Conservation (phyloP, 23 red algal genomes). For the Gracilaria vermiculophylla region DNA sequence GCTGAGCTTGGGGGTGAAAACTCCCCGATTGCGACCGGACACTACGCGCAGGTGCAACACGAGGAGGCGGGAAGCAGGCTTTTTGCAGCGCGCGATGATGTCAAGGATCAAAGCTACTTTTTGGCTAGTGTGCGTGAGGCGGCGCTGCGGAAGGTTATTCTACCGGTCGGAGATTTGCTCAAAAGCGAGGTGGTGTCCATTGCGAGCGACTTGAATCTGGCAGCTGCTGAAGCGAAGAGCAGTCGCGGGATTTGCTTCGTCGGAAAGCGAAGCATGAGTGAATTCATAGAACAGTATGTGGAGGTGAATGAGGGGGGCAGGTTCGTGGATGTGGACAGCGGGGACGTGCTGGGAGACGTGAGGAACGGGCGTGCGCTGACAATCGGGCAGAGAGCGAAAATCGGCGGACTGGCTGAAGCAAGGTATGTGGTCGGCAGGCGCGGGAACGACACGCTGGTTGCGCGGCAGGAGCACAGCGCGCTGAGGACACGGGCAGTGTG, state of each 20-base stretch:
- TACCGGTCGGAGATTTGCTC: constrained; percentile 70
- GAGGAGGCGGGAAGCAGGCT: constrained; percentile 1
- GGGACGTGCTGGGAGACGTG: constrained; percentile 23
- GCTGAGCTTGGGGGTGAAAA: neutral
- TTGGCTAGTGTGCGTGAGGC: constrained; percentile 42
- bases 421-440: constrained; percentile 44
- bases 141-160: constrained; percentile 25
- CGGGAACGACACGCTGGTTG: constrained; percentile 23
- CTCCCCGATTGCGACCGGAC: constrained; percentile 67
- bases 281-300: constrained; percentile 50
- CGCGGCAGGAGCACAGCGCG: neutral
- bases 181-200: constrained; percentile 60
- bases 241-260: constrained; percentile 92
- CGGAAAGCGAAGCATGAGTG: constrained; percentile 57
- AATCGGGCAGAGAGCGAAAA: constrained; percentile 66
- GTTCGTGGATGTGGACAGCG: constrained; percentile 54
- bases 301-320: neutral
- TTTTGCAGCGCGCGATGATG: constrained; percentile 36
- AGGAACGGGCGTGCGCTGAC: constrained; percentile 16
- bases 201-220: constrained; percentile 40
- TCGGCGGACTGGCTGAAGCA: constrained; percentile 36
- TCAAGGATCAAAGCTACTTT: constrained; percentile 90
- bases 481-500: neutral
- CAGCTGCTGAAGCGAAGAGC: constrained; percentile 25
- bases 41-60: constrained; percentile 58